phyloP scores from a whole-genome alignment of 1,139 yeast genomes.

The Casaregolazyma lundiana region DNA sequence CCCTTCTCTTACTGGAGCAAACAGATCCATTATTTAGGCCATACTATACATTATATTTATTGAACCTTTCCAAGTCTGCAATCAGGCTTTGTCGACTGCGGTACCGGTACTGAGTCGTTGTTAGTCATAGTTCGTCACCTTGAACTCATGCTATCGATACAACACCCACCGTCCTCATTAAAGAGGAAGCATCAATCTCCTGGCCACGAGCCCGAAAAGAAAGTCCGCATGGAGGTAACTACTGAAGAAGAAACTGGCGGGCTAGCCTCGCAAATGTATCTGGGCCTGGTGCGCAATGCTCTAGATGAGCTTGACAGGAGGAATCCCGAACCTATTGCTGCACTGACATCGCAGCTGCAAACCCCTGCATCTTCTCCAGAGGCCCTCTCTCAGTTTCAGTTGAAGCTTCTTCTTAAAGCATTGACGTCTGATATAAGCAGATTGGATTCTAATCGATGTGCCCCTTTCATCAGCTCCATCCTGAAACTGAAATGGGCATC shows the following conservation, averaged over 20 bases:
- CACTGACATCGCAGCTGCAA: slow-evolving; percentile 43
- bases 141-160: slow-evolving; percentile 6
- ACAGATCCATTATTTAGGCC: background rate
- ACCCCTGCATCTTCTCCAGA: slow-evolving; percentile 41
- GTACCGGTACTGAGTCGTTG: slow-evolving; percentile 1
- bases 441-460: slow-evolving; percentile 44
- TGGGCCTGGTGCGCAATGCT: slow-evolving; percentile 62
- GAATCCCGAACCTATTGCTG: slow-evolving; percentile 42
- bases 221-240: slow-evolving; percentile 1
- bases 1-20: background rate
- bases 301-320: slow-evolving; percentile 52
- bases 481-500: slow-evolving; percentile 57
- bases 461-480: slow-evolving; percentile 46
- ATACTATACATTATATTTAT: background rate
- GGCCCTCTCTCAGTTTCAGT: slow-evolving; percentile 39
- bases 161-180: slow-evolving; percentile 7
- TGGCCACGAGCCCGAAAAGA: background rate
- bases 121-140: background rate
- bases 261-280: slow-evolving; percentile 41
- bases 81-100: background rate
- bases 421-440: slow-evolving; percentile 50
- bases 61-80: background rate
- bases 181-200: slow-evolving; percentile 5
- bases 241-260: background rate
- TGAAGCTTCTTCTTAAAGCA: slow-evolving; percentile 42